Conservation (phyloP, 129 eudicot genomes). For the Calendula officinalis region DNA sequence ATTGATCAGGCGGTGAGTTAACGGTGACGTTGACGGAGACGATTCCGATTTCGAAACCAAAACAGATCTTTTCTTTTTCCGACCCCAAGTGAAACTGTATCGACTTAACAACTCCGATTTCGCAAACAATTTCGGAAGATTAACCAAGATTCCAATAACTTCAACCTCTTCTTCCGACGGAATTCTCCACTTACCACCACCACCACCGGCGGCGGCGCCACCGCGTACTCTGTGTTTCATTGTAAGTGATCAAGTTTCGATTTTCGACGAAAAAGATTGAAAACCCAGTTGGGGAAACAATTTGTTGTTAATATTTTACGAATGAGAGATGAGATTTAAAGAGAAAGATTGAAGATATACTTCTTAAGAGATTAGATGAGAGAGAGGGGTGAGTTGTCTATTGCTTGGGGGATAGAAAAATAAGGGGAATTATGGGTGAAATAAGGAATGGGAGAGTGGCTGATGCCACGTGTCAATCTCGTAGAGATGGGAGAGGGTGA, state of each 20-base stretch:
- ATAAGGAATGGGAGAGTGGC: slow-evolving; percentile 29
- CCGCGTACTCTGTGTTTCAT: slow-evolving; percentile 22
- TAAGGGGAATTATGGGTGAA: slow-evolving; percentile 10
- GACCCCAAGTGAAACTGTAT: slow-evolving; percentile 29
- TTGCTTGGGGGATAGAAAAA: slow-evolving; percentile 36
- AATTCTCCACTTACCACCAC: neutral
- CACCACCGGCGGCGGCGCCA: neutral
- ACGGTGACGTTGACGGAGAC: slow-evolving; percentile 17
- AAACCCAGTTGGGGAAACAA: neutral
- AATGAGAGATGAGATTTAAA: slow-evolving; percentile 5
- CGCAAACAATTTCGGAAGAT: slow-evolving; percentile 6
- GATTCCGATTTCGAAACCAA: slow-evolving; percentile 16
- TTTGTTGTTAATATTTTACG: neutral
- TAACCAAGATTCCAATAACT: slow-evolving; percentile 31
- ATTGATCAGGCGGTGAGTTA: neutral
- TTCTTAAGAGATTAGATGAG: slow-evolving; percentile 21
- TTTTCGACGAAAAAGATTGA: slow-evolving; percentile 7
- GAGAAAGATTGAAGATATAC: slow-evolving; percentile 10
- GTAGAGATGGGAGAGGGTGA: slow-evolving; percentile 33
- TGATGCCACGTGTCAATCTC: slow-evolving; percentile 45
- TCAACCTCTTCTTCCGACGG: slow-evolving; percentile 31
- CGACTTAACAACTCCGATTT: neutral
- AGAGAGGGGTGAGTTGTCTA: slow-evolving; percentile 27
- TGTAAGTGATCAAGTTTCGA: neutral
- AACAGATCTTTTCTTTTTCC: slow-evolving; percentile 46